Base-by-base conservation (phyloP, 345 rosid species). In the Aurinia saxatilis region DNA sequence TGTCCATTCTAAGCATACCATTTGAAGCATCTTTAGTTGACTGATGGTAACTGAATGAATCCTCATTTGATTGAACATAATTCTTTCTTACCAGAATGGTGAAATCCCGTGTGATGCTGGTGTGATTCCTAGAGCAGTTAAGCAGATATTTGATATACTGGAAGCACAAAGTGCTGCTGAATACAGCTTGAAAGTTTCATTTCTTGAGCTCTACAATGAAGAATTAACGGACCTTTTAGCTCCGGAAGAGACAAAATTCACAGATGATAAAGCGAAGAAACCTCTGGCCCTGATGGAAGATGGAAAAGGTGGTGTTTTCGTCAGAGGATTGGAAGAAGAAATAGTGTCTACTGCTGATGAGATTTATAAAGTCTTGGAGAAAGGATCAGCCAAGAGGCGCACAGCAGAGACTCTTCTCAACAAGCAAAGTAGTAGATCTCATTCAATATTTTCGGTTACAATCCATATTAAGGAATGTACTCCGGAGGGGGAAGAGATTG, bases 381-480 rank as follows among this genome's bases (percentile, higher is more conserved):
- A 84, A 75, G 99, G 99, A 10, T 93, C 97, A 62, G 92, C 96
- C 6, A 93, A 86, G 72, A 87, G 99, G 65, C 99, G 97, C 49
- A 93, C 99, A 12, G 95, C 97, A 36, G 99, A 93, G 86, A 93
- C 99, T 59, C 84, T 90, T 70, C 95, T 93, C 55, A 93, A 93
- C 81, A 93, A 90, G 80, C 99, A 93, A 79, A 93, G 97, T 70
- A 93, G 97, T 79, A 87, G 99, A 65, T 93, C 99, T 66, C 97
- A 87, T 80, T 93, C 95, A 1, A 87, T 93, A 73, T 93, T 90
- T 76, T 93, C 97, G 10, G 90, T 93, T 71, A 93, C 99, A 61
- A 93, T 93, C 65, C 99, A 93, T 70, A 93, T 88, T 8, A 90
- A 90, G 77, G 99, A 93, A 72, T 85, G 90, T 65, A 93, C 99